phyloP scores from a whole-genome alignment of 768 basidiomycete species.

The Serendipita sp. region DNA sequence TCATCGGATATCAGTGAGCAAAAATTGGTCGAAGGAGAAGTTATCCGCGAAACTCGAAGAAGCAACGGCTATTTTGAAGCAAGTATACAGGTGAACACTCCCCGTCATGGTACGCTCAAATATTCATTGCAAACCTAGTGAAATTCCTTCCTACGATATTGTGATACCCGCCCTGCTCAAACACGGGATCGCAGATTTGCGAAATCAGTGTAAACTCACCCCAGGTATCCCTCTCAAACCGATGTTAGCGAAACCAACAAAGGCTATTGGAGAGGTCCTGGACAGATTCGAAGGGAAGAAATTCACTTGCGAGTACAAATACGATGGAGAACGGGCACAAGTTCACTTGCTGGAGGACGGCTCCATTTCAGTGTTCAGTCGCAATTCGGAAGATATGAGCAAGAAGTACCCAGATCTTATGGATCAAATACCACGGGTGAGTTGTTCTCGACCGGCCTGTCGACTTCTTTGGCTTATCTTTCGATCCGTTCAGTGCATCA shows the following conservation, averaged over 20 bases:
- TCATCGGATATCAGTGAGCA: slow-evolving; percentile 34
- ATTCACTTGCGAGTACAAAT: slow-evolving; percentile 99
- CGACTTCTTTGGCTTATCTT: neutral
- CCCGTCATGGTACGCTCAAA: neutral
- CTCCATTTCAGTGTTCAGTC: slow-evolving; percentile 77
- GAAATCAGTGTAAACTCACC: slow-evolving; percentile 70
- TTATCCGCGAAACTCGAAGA: slow-evolving; percentile 59
- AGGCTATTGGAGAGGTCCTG: slow-evolving; percentile 94
- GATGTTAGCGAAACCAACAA: slow-evolving; percentile 98
- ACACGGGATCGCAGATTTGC: slow-evolving; percentile 54
- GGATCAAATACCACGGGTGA: slow-evolving; percentile 74
- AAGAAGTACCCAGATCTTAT: slow-evolving; percentile 98
- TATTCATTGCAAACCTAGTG: slow-evolving; percentile 31
- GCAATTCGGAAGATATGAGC: slow-evolving; percentile 99
- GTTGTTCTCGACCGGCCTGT: slow-evolving; percentile 12
- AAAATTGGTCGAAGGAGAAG: slow-evolving; percentile 62
- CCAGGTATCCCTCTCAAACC: slow-evolving; percentile 89
- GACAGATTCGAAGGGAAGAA: slow-evolving; percentile 90
- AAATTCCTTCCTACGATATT: slow-evolving; percentile 81
- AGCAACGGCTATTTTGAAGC: slow-evolving; percentile 61
- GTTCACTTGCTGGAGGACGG: slow-evolving; percentile 78
- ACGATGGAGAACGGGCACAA: slow-evolving; percentile 96
- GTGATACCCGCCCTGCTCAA: slow-evolving; percentile 83
- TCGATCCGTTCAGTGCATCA: slow-evolving; percentile 50
- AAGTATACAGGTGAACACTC: slow-evolving; percentile 68